Evolutionary conservation across 2,329 filamentous ascomycete species (phyloP).

Genomic region (Cytospora chrysosperma): DNA sequence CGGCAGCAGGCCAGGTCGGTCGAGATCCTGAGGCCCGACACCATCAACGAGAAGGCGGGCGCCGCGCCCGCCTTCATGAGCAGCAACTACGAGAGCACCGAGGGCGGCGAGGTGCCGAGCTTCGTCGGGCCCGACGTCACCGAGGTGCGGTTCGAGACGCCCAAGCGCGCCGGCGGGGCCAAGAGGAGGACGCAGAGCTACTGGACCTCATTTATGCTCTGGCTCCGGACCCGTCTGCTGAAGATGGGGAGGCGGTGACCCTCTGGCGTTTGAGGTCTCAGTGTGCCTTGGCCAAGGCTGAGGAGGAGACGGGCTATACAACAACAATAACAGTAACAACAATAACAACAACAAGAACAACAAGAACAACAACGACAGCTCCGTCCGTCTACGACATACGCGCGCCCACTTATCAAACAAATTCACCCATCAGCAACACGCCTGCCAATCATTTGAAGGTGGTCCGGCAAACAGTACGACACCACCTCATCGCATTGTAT

Average conservation of each 20-base stretch:
- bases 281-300: too few species aligned
- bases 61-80: slow-evolving; percentile 39
- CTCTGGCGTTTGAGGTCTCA: not conserved
- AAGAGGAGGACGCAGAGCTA: slow-evolving; percentile 62
- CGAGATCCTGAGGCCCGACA: slow-evolving; percentile 5
- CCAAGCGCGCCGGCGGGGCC: slow-evolving; percentile 45
- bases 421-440: not conserved
- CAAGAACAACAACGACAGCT: too few species aligned
- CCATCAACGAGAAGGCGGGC: slow-evolving; percentile 40
- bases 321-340: too few species aligned
- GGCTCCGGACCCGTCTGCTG: slow-evolving; percentile 59
- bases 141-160: slow-evolving; percentile 44
- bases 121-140: slow-evolving; percentile 40
- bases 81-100: slow-evolving; percentile 47
- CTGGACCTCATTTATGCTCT: slow-evolving; percentile 64
- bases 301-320: not conserved
- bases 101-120: slow-evolving; percentile 33
- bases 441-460: not conserved
- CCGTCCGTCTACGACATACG: not conserved
- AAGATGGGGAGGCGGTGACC: slow-evolving; percentile 35
- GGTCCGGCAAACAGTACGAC: not conserved
- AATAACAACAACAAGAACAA: too few species aligned
- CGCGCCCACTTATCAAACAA: not conserved
- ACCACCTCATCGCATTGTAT: not conserved
- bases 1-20: slow-evolving; percentile 4